These are phyloP conservation scores for Apocynum venetum DNA, from an alignment of 257 asterid genomes.

Conservation along the genomic window DNA sequence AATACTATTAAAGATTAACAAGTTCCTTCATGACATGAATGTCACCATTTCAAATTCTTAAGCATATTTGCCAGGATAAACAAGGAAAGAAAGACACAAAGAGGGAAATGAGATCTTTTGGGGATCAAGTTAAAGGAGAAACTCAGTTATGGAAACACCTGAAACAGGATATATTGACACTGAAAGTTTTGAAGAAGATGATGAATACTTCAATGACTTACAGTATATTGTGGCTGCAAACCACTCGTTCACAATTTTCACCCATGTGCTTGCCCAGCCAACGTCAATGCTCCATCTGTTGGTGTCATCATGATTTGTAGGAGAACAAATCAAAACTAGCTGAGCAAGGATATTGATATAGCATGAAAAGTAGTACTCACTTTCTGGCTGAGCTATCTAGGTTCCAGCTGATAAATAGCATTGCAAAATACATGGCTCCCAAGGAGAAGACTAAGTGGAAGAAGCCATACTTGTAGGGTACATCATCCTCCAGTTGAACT, in stretches of 20 bases:
- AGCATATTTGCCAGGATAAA: not conserved
- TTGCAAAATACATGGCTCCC: slow-evolving; percentile 95
- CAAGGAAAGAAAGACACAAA: not conserved
- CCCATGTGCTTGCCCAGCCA: slow-evolving; percentile 98
- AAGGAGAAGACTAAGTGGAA: slow-evolving; percentile 77
- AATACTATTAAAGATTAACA: too few species aligned
- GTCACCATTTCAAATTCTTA: not conserved
- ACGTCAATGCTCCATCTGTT: slow-evolving; percentile 91
- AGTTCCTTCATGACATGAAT: too few species aligned
- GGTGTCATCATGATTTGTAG: slow-evolving; percentile 1
- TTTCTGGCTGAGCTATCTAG: slow-evolving; percentile 66
- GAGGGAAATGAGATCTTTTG: not conserved
- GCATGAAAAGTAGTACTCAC: slow-evolving; percentile 36
- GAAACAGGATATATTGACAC: too few species aligned
- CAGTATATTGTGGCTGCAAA: slow-evolving; percentile 87
- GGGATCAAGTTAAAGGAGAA: not conserved
- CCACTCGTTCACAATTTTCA: slow-evolving; percentile 85
- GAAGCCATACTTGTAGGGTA: slow-evolving; percentile 81
- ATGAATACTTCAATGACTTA: slow-evolving; percentile 28
- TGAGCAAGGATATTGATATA: too few species aligned
- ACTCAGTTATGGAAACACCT: too few species aligned
- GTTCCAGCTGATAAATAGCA: slow-evolving; percentile 92
- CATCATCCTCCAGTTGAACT: slow-evolving; percentile 53
- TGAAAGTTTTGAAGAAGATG: not conserved
- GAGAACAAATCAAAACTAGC: not conserved